phyloP scores from a whole-genome alignment of 768 basidiomycete genomes.

The Rhodosporidiobolus odoratus region DNA sequence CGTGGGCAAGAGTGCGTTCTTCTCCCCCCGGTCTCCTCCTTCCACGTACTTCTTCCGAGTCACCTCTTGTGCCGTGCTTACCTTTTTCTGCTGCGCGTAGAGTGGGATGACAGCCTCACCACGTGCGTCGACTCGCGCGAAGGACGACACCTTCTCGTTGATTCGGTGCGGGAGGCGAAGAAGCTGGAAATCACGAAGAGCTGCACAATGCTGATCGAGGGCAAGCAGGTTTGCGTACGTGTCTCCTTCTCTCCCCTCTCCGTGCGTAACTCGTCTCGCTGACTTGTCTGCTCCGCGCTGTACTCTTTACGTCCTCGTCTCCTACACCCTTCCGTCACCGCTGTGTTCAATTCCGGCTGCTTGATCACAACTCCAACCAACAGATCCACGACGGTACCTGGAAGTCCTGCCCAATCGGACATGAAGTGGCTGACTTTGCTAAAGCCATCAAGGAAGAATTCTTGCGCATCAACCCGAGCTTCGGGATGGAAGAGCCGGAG shows the following conservation, averaged over 20 bases:
- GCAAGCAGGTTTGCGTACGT: slow-evolving; percentile 47
- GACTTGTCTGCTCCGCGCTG: background rate
- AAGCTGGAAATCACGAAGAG: slow-evolving; percentile 57
- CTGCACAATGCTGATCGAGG: slow-evolving; percentile 77
- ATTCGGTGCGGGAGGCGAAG: background rate
- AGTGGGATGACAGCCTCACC: background rate
- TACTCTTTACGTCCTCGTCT: background rate
- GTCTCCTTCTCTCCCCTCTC: background rate
- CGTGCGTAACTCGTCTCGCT: background rate
- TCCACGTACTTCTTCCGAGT: background rate
- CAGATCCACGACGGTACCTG: slow-evolving; percentile 66
- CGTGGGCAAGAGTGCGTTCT: slow-evolving; percentile 53
- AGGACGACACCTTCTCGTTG: background rate
- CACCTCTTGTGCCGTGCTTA: background rate
- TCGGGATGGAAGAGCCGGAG: no score
- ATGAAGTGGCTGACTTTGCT: slow-evolving; percentile 67
- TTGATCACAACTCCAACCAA: no score
- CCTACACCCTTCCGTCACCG: background rate
- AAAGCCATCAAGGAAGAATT: slow-evolving; percentile 68
- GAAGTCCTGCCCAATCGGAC: slow-evolving; percentile 76
- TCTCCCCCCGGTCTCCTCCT: background rate
- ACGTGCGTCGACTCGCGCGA: background rate
- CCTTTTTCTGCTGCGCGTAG: background rate
- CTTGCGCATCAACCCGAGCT: no score
- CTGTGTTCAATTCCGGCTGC: slow-evolving; percentile 48